A percentile compares a stretch with the other conserved stretches of the same genome.
Evolutionary conservation across 108 stramenopile genomes (phyloP).

Genomic region (Pseudonitzschia multiseries): DNA sequence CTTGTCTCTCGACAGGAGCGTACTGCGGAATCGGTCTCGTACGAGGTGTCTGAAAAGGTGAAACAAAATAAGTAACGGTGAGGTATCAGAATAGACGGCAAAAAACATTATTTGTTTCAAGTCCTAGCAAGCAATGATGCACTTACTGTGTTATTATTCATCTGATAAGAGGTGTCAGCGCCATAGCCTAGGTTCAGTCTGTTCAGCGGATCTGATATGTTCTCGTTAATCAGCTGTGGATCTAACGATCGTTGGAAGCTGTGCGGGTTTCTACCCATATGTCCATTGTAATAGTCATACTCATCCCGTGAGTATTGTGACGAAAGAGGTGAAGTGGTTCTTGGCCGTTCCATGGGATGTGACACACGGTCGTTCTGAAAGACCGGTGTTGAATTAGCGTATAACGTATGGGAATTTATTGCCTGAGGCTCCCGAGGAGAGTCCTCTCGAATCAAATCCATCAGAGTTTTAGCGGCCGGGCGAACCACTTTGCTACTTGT

Average conservation of each 20-base stretch:
- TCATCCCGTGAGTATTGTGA: slow-evolving; percentile 9
- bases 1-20: neutral
- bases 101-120: neutral
- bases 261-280: neutral
- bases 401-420: neutral
- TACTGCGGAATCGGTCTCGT: slow-evolving; percentile 26
- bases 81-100: neutral
- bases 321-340: slow-evolving; percentile 30
- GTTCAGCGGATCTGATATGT: slow-evolving; percentile 12
- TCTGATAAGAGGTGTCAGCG: neutral
- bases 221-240: neutral
- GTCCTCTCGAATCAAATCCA: slow-evolving; percentile 61
- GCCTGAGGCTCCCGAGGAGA: slow-evolving; percentile 20
- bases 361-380: neutral
- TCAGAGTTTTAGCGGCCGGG: slow-evolving; percentile 51
- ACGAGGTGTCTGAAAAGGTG: neutral
- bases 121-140: neutral
- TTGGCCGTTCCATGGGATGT: slow-evolving; percentile 23
- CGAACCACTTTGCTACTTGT: slow-evolving; percentile 20
- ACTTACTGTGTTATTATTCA: neutral
- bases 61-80: neutral
- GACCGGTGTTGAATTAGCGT: neutral
- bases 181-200: slow-evolving; percentile 4
- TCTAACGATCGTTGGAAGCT: slow-evolving; percentile 10
- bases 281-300: slow-evolving; percentile 22